Evolutionary conservation across 2,329 filamentous ascomycete genomes (phyloP).

Genomic region (Aspergillus candidus): DNA sequence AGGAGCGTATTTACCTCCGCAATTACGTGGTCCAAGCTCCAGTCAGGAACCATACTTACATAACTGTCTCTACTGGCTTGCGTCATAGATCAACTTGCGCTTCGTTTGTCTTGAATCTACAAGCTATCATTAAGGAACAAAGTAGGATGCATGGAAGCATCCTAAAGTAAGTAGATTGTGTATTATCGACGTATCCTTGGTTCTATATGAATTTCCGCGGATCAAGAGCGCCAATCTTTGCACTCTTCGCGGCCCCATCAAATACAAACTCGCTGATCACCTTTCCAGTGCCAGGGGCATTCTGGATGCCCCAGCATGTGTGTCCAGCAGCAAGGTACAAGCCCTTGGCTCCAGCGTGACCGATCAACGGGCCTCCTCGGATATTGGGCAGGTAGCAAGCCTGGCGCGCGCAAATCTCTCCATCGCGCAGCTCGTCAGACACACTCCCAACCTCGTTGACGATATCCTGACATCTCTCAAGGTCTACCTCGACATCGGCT

Average conservation of each 20-base stretch:
- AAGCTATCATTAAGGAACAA: too few relatives aligned
- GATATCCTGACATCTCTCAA: conserved; percentile 74
- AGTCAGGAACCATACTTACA: neutral
- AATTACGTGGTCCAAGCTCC: conserved; percentile 30
- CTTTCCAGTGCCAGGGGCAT: conserved; percentile 80
- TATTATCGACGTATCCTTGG: conserved; percentile 4
- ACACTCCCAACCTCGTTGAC: conserved; percentile 63
- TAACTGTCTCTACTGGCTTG: neutral
- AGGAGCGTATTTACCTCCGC: conserved; percentile 14
- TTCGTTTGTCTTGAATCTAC: too few relatives aligned
- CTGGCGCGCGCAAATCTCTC: conserved; percentile 68
- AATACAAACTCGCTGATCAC: conserved; percentile 73
- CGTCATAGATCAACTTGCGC: neutral
- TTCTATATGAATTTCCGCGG: conserved; percentile 52
- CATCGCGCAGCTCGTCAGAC: conserved; percentile 55
- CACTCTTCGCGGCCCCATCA: conserved; percentile 63
- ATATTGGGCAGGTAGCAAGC: conserved; percentile 91
- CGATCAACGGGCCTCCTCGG: conserved; percentile 68
- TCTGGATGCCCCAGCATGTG: conserved; percentile 98
- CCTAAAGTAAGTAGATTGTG: too few relatives aligned
- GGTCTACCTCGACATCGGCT: conserved; percentile 70
- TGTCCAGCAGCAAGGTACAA: conserved; percentile 81
- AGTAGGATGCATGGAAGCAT: too few relatives aligned
- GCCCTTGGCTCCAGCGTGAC: conserved; percentile 65
- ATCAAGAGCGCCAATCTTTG: conserved; percentile 60